These are phyloP conservation scores for Trichomonascus vanleenenianus DNA, from an alignment of 805 yeast species.

Conservation along the genomic window DNA sequence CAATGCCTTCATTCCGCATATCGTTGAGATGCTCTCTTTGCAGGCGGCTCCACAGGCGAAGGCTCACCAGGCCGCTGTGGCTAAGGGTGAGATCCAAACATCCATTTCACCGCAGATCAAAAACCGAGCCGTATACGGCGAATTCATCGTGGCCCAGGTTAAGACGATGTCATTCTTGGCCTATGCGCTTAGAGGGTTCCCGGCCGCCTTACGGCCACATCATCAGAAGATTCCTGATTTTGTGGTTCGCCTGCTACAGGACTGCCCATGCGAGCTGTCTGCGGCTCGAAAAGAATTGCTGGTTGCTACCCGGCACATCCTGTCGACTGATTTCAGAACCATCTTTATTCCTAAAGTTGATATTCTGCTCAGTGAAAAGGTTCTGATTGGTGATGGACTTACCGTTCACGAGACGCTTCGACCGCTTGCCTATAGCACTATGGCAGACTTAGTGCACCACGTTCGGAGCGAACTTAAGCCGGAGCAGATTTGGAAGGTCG, in stretches of 20 bases:
- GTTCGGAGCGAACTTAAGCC: constrained; percentile 77
- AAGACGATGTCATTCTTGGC: constrained; percentile 95
- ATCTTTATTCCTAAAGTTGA: constrained; percentile 83
- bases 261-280: constrained; percentile 90
- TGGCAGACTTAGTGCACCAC: constrained; percentile 92
- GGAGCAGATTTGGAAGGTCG: constrained; percentile 80
- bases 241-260: constrained; percentile 77
- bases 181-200: constrained; percentile 79
- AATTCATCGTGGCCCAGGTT: constrained; percentile 86
- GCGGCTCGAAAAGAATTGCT: constrained; percentile 86
- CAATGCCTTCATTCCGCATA: constrained; percentile 72
- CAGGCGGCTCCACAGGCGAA: constrained; percentile 77
- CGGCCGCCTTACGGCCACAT: constrained; percentile 52
- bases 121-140: constrained; percentile 75
- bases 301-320: constrained; percentile 91
- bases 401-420: constrained; percentile 85
- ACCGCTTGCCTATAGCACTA: constrained; percentile 89
- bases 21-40: constrained; percentile 61
- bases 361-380: constrained; percentile 74
- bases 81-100: constrained; percentile 51
- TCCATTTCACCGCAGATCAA: constrained; percentile 68
- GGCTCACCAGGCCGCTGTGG: constrained; percentile 47
- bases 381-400: constrained; percentile 85
- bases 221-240: constrained; percentile 73
- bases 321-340: constrained; percentile 78